Evolutionary conservation across 768 basidiomycete species (phyloP), one percentile per base, ranked within the genome.

Genomic region (Termitomyces sp.): DNA sequence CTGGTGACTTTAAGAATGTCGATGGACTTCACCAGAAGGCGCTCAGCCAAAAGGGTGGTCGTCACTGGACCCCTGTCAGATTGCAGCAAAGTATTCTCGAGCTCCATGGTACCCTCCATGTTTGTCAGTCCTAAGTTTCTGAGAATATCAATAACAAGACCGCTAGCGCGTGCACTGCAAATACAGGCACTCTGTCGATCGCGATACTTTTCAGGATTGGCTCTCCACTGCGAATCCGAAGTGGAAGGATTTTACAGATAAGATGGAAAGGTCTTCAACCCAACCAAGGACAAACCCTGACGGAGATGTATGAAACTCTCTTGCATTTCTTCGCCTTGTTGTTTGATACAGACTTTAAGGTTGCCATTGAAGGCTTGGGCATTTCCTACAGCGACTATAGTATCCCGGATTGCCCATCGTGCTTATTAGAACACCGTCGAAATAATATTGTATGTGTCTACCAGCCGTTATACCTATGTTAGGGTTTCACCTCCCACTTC

Each of bases 1-100:
- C 50, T 13, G 13, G 18, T 13, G 4, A 9, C n/a, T 30, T 20
- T 3, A 55, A 88, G 79, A 91, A 91, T 64, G 95, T 98, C n/a
- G 96, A 98, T 67, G 95, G 94, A 2, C 82, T 98, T 6, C 95
- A 98, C 67, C 86, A 86, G 54, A 93, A 91, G 72, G 91, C 93
- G 8, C 72, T 90, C 20, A 58, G 72, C 74, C 64, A 68, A 51
- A 63, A 71, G 23, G 68, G 71, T 8, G 56, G 63, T 23, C 36
- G 58, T 35, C 49, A 64, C 43, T 68, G 78, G 81, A 60, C 75
- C 71, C 73, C 72, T 68, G 61, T 73, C 69, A 68, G 67, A n/a
- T 68, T 70, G 51, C 73, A 62, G 55, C 70, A 63, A 69, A 73
- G 65, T 28, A 85, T 94, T 47, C 75, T 97, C 26, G 93, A 96